Conservation (phyloP, 495 filamentous ascomycete genomes). For the Aspergillus wentii region DNA sequence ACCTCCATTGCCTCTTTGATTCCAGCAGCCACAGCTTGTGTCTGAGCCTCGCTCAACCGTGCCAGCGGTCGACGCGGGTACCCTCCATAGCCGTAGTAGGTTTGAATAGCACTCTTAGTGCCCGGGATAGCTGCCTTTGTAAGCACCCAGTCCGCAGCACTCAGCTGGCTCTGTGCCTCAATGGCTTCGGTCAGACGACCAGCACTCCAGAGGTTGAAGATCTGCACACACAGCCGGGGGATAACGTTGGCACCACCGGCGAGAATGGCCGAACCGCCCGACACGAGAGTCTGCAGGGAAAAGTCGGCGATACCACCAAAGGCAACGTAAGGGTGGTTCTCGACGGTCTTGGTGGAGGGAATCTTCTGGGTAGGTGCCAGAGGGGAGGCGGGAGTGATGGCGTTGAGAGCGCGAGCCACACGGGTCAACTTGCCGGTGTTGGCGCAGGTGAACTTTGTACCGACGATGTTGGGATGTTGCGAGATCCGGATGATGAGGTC, state of each 20-base stretch:
- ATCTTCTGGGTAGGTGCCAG: conserved; percentile 24
- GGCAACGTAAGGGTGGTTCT: conserved; percentile 67
- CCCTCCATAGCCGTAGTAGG: conserved; percentile 80
- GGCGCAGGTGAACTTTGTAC: conserved; percentile 88
- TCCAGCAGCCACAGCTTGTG: conserved; percentile 52
- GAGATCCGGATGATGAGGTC: conserved; percentile 80
- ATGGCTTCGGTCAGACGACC: conserved; percentile 72
- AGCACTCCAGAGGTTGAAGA: conserved; percentile 74
- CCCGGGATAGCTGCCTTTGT: conserved; percentile 84
- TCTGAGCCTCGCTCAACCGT: conserved; percentile 49
- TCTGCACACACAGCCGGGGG: conserved; percentile 72
- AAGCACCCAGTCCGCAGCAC: conserved; percentile 77
- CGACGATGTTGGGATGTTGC: conserved; percentile 76
- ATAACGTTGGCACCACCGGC: conserved; percentile 84
- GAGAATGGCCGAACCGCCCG: conserved; percentile 79
- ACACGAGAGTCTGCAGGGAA: conserved; percentile 73
- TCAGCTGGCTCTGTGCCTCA: conserved; percentile 64
- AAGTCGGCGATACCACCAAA: conserved; percentile 90
- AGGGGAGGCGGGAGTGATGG: conserved; percentile 54
- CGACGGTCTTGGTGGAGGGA: conserved; percentile 27
- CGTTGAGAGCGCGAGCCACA: conserved; percentile 71
- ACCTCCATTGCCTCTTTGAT: conserved; percentile 69
- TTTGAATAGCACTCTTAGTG: conserved; percentile 79
- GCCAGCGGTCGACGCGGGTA: conserved; percentile 70
- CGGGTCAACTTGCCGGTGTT: conserved; percentile 86